These are phyloP conservation scores for Emmonsiellopsis sp. DNA, from an alignment of 2,329 filamentous ascomycete species.

Conservation along the genomic window DNA sequence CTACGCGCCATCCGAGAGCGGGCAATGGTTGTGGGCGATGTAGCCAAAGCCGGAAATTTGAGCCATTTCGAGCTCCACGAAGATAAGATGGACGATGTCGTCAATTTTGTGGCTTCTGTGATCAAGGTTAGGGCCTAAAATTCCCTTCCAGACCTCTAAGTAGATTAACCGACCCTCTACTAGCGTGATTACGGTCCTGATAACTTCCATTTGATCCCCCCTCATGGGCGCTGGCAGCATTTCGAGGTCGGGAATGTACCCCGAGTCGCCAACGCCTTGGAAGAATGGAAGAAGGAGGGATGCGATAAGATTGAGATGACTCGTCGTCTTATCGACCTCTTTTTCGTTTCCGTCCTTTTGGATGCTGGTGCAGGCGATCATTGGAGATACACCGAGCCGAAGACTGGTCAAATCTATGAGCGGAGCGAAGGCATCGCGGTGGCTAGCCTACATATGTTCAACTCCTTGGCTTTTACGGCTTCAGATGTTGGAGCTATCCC, in stretches of 20 bases:
- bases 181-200: slow-evolving; percentile 46
- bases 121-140: slow-evolving; percentile 30
- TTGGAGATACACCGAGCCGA: slow-evolving; percentile 41
- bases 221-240: slow-evolving; percentile 53
- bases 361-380: slow-evolving; percentile 47
- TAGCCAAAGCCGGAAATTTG: slow-evolving; percentile 31
- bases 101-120: slow-evolving; percentile 35
- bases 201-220: slow-evolving; percentile 40
- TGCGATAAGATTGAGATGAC: slow-evolving; percentile 39
- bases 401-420: slow-evolving; percentile 21
- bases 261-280: slow-evolving; percentile 37
- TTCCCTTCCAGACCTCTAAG: neutral
- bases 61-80: slow-evolving; percentile 37
- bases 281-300: slow-evolving; percentile 35
- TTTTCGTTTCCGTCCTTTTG: slow-evolving; percentile 51
- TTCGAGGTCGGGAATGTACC: slow-evolving; percentile 49
- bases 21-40: slow-evolving; percentile 24
- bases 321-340: slow-evolving; percentile 51
- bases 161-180: neutral
- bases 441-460: slow-evolving; percentile 44
- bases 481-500: slow-evolving; percentile 10
- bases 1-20: slow-evolving; percentile 31
- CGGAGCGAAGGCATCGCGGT: slow-evolving; percentile 46
- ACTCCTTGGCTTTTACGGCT: slow-evolving; percentile 31
- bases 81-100: slow-evolving; percentile 30